Evolutionary conservation across 495 filamentous ascomycete genomes (phyloP), one percentile per base, ranked within the genome.

Genomic region (Aspergillus taichungensis): DNA sequence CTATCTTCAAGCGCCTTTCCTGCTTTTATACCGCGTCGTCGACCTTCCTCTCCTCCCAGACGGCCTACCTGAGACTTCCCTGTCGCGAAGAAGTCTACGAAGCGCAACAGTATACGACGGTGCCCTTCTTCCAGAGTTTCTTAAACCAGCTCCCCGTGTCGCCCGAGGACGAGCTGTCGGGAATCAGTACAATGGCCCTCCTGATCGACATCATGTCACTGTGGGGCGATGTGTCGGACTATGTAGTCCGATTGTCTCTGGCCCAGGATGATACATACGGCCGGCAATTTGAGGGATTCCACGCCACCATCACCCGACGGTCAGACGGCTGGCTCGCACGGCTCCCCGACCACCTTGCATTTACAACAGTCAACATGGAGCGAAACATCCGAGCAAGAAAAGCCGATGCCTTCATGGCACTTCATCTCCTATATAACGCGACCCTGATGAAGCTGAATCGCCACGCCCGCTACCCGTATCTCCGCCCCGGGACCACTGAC

Each of bases 31-130:
- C 73, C 5, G 72, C 59, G 8, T 62, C 65, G 0, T 63, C 62
- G 5, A 59, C 57, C 7, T 66, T 58, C 27, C 64, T 71, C 7
- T 57, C 65, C 8, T 63, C 65, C 5, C 75, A 83, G 55, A 73
- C 82, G 30, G 71, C 80, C 18, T 79, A 84, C 50, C 59, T 84
- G 6, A 72, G 78, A 30, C 68, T 85, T 8, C 83, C 83, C 9
- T 77, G 75, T 53, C 68, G 72, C 9, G 68, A 78, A 40, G 63
- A 69, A 27, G 63, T 64, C 30, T 85, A 80, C 51, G 79, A 85
- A 50, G 66, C 69, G 6, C 72, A 76, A 54, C 52, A 66, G 51
- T 69, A 72, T 30, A 61, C 64, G 24, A 60, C 64, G 12, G 74
- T 74, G 11, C 78, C 82, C 0, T 76, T 70, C 40, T 83, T 81